Evolutionary conservation across 2,329 filamentous ascomycete genomes (phyloP).

Genomic region (Lachnellula hyalina): DNA sequence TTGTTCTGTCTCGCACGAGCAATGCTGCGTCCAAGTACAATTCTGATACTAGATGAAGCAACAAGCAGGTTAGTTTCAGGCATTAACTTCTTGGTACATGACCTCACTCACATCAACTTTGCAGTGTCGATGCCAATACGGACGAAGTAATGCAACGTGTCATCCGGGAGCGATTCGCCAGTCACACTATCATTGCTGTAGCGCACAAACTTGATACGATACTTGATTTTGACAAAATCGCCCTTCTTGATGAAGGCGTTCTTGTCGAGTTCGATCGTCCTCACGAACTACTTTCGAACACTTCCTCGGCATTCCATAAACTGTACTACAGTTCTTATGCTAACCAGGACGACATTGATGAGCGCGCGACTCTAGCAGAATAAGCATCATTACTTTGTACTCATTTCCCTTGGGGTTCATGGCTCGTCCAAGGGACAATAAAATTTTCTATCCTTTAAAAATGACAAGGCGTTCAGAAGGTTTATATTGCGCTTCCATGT

Average conservation of each 20-base stretch:
- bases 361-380: background rate
- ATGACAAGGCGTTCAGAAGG: background rate
- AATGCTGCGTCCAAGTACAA: constrained; percentile 32
- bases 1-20: constrained; percentile 45
- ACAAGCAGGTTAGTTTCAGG: constrained; percentile 13
- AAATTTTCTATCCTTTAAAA: background rate
- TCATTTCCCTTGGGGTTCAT: background rate
- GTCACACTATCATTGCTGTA: constrained; percentile 41
- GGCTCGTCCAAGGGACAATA: background rate
- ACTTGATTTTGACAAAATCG: constrained; percentile 39
- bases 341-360: background rate
- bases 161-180: constrained; percentile 43
- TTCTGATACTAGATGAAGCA: constrained; percentile 34
- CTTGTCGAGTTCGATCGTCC: constrained; percentile 87
- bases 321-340: background rate
- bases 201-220: constrained; percentile 32
- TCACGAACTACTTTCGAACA: constrained; percentile 57
- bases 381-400: background rate
- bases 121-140: constrained; percentile 43
- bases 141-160: constrained; percentile 48
- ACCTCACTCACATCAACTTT: background rate
- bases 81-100: background rate
- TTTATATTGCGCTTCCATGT: too few relatives aligned
- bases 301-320: background rate
- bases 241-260: constrained; percentile 39